Evolutionary conservation across 495 filamentous ascomycete genomes (phyloP).

Genomic region (Venustampulla echinocandica): DNA sequence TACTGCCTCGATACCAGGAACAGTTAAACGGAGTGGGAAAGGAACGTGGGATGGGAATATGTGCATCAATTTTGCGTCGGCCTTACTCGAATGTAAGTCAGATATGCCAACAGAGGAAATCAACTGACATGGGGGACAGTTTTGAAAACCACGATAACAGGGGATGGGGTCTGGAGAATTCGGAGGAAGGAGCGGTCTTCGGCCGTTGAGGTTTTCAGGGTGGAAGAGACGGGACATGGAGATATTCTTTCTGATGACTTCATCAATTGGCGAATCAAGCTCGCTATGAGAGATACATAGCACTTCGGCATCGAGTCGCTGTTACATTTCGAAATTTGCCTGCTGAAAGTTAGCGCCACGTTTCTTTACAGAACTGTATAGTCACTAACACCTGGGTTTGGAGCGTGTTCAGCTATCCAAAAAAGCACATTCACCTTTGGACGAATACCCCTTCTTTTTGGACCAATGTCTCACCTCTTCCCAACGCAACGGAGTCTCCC

Average conservation of each 20-base stretch:
- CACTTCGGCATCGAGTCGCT: too few relatives aligned
- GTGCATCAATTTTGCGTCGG: slow-evolving; percentile 79
- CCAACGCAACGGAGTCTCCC: too few relatives aligned
- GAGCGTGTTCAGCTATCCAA: too few relatives aligned
- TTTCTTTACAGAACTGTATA: too few relatives aligned
- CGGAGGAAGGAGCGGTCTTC: slow-evolving; percentile 45
- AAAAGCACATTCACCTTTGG: too few relatives aligned
- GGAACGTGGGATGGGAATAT: slow-evolving; percentile 78
- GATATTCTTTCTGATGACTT: slow-evolving; percentile 71
- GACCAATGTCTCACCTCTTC: too few relatives aligned
- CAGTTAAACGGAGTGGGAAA: slow-evolving; percentile 54
- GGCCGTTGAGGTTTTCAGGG: slow-evolving; percentile 59
- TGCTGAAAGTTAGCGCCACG: too few relatives aligned
- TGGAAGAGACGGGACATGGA: slow-evolving; percentile 66
- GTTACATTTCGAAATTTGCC: too few relatives aligned
- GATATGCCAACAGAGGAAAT: background rate
- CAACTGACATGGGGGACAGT: slow-evolving; percentile 17
- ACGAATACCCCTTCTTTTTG: too few relatives aligned
- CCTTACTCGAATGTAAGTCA: slow-evolving; percentile 54
- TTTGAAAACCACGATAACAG: slow-evolving; percentile 54
- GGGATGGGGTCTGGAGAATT: slow-evolving; percentile 78
- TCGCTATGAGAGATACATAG: slow-evolving; percentile 15
- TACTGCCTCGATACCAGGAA: slow-evolving; percentile 64
- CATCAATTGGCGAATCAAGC: slow-evolving; percentile 58
- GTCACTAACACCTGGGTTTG: too few relatives aligned